Evolutionary conservation across 2,329 filamentous ascomycete genomes (phyloP).

Genomic region (Botryotinia convoluta): DNA sequence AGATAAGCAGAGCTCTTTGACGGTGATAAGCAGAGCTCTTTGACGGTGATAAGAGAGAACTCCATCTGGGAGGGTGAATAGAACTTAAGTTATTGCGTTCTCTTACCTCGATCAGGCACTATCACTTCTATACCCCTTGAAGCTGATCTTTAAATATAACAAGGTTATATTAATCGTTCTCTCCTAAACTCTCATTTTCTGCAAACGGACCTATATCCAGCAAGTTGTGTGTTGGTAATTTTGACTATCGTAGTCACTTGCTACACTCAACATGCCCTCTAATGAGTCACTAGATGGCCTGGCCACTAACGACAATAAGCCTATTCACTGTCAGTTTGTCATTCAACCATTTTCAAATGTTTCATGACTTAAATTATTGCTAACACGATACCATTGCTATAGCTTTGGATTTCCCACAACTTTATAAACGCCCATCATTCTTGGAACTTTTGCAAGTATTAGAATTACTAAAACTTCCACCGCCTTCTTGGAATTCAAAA

Average conservation of each 20-base stretch:
- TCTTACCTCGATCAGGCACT: not conserved
- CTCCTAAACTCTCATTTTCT: not conserved
- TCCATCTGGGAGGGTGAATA: not conserved
- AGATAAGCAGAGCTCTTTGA: not conserved
- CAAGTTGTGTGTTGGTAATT: not conserved
- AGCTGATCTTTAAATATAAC: not conserved
- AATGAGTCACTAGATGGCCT: constrained; percentile 4
- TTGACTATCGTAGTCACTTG: not conserved
- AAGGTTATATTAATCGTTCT: not conserved
- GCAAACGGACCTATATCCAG: not conserved
- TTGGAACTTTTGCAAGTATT: constrained; percentile 63
- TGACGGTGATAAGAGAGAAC: not conserved
- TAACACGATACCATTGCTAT: constrained; percentile 12
- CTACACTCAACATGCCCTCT: constrained; percentile 1
- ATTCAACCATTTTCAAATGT: not conserved
- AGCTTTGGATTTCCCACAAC: constrained; percentile 77
- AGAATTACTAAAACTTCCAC: constrained; percentile 62
- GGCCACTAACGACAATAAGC: not conserved
- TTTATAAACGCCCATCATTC: constrained; percentile 72
- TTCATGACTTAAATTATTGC: not conserved
- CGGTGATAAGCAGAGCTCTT: not conserved
- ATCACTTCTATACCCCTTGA: not conserved
- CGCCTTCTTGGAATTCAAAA: constrained; percentile 60
- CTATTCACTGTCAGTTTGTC: constrained; percentile 16
- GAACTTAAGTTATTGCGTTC: not conserved